These are phyloP conservation scores for Saturnispora quitensis DNA, from an alignment of 805 yeast species.

Conservation along the genomic window DNA sequence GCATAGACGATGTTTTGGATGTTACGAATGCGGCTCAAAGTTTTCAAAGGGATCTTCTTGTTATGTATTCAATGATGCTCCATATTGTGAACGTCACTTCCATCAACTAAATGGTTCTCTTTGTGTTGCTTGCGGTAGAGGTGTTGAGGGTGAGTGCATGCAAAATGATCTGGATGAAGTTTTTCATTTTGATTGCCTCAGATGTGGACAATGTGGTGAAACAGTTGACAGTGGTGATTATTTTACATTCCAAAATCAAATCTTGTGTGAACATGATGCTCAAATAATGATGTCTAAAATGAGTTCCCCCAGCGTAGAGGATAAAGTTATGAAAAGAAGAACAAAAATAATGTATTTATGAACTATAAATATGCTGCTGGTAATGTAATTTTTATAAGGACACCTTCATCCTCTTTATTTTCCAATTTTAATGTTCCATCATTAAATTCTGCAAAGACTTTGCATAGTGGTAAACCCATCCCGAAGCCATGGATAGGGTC, in stretches of 20 bases:
- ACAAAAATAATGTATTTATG: conserved; percentile 26
- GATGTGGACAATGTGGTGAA: conserved; percentile 51
- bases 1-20: conserved; percentile 83
- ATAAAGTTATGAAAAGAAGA: conserved; percentile 24
- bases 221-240: conserved; percentile 44
- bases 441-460: conserved; percentile 21
- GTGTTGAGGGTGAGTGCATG: conserved; percentile 87
- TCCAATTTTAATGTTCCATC: conserved; percentile 18
- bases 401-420: conserved; percentile 19
- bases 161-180: conserved; percentile 64
- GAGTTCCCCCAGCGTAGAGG: conserved; percentile 9
- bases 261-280: conserved; percentile 43
- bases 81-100: conserved; percentile 73
- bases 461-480: conserved; percentile 27
- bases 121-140: conserved; percentile 60
- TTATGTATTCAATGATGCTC: conserved; percentile 69
- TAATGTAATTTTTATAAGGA: conserved; percentile 18
- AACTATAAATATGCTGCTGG: conserved; percentile 12
- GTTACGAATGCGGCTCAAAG: conserved; percentile 49
- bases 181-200: conserved; percentile 69
- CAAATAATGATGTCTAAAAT: conserved; percentile 13
- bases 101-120: conserved; percentile 69
- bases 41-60: conserved; percentile 57
- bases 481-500: conserved; percentile 27
- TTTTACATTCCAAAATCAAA: conserved; percentile 37